phyloP scores from a whole-genome alignment of 148 eudicot genomes.

The Agrostemma githago region DNA sequence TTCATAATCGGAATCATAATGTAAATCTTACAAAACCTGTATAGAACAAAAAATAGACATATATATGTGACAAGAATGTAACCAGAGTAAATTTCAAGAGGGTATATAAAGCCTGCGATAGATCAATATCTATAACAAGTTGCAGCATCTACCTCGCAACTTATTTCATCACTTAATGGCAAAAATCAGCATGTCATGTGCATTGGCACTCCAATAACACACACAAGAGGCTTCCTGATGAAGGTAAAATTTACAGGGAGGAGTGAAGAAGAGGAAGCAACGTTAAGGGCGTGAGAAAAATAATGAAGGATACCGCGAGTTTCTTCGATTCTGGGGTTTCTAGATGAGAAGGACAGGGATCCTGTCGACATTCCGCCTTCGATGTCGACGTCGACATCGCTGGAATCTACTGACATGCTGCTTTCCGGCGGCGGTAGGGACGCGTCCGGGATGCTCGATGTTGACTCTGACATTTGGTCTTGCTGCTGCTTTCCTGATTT shows the following conservation, averaged over 20 bases:
- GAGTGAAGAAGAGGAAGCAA: constrained; percentile 34
- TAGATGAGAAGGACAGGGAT: constrained; percentile 68
- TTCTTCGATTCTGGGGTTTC: constrained; percentile 95
- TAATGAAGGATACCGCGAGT: constrained; percentile 72
- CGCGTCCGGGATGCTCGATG: not conserved
- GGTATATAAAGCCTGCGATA: too few species aligned
- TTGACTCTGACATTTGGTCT: constrained; percentile 14
- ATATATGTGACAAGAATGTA: too few species aligned
- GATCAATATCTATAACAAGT: too few species aligned
- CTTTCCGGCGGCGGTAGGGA: constrained; percentile 6
- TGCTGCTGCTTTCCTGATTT: not conserved
- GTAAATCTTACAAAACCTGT: too few species aligned
- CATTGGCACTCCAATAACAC: constrained; percentile 91
- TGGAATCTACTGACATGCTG: constrained; percentile 22
- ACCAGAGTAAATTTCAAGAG: too few species aligned
- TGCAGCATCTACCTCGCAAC: too few species aligned
- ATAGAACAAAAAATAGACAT: too few species aligned
- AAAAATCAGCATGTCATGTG: constrained; percentile 98
- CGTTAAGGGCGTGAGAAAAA: constrained; percentile 37
- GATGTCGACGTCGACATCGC: too few species aligned
- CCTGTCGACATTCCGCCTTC: constrained; percentile 33
- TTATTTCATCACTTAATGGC: too few species aligned
- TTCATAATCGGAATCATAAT: too few species aligned
- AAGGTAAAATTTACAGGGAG: constrained; percentile 84
- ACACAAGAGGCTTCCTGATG: constrained; percentile 63